Conservation (phyloP, 2,329 filamentous ascomycete genomes). For the Fusarium gaditjirri region DNA sequence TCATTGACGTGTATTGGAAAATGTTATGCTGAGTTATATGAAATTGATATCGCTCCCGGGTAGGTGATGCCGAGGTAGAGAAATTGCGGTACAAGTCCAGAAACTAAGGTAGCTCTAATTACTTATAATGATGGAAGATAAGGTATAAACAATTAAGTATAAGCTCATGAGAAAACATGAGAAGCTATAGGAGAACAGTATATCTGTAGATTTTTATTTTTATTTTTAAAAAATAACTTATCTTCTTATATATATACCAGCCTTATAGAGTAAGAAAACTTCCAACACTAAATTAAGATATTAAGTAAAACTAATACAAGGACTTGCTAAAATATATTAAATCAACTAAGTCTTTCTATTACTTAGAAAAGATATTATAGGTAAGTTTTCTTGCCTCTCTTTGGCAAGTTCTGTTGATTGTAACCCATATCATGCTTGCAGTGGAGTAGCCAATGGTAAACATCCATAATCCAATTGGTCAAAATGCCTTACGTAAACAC, state of each 20-base stretch:
- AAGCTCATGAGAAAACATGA: not conserved
- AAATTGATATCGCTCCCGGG: not conserved
- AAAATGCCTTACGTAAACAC: constrained; percentile 46
- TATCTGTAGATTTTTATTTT: no score
- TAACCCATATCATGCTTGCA: not conserved
- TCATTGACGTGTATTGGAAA: not conserved
- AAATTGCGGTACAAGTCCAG: not conserved
- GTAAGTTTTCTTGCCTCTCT: not conserved
- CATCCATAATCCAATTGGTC: constrained; percentile 38
- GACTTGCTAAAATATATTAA: not conserved
- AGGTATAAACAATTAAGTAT: not conserved
- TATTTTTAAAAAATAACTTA: not conserved
- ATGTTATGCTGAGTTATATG: not conserved
- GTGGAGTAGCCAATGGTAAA: constrained; percentile 33
- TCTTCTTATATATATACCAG: not conserved
- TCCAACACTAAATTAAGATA: not conserved
- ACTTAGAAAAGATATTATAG: not conserved
- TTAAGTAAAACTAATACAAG: not conserved
- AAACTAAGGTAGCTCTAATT: not conserved
- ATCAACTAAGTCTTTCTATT: not conserved
- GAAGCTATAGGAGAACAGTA: not conserved
- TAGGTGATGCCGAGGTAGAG: not conserved
- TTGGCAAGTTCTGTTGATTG: not conserved
- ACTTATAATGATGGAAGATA: not conserved
- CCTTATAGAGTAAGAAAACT: not conserved